Evolutionary conservation across 805 yeast species (phyloP).

Genomic region (Lachancea kluyveri): DNA sequence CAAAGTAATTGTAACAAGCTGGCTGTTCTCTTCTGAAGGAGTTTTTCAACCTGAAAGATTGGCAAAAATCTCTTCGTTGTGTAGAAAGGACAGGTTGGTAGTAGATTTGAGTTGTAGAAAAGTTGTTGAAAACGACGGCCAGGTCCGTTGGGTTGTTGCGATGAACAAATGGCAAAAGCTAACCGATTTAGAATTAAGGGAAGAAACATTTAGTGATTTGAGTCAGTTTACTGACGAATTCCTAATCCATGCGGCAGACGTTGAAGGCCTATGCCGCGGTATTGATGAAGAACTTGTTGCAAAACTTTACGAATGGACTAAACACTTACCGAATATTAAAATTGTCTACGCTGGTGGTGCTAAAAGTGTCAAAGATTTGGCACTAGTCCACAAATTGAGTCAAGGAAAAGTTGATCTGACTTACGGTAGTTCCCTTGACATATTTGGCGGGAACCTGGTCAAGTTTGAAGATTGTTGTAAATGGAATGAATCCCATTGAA

Average conservation of each 20-base stretch:
- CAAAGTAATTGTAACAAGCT: slow-evolving; percentile 88
- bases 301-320: slow-evolving; percentile 71
- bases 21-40: slow-evolving; percentile 58
- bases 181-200: slow-evolving; percentile 55
- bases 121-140: slow-evolving; percentile 20
- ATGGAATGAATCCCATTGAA: slow-evolving; percentile 51
- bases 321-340: slow-evolving; percentile 39
- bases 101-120: slow-evolving; percentile 84
- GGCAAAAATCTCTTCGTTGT: slow-evolving; percentile 38
- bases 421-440: slow-evolving; percentile 87
- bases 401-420: slow-evolving; percentile 85
- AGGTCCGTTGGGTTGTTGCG: slow-evolving; percentile 78
- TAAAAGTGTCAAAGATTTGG: slow-evolving; percentile 60
- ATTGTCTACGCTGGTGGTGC: slow-evolving; percentile 98
- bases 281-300: slow-evolving; percentile 75
- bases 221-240: slow-evolving; percentile 75
- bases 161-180: slow-evolving; percentile 96
- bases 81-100: slow-evolving; percentile 67
- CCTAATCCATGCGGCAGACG: slow-evolving; percentile 96
- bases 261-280: slow-evolving; percentile 93
- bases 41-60: slow-evolving; percentile 48
- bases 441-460: slow-evolving; percentile 86
- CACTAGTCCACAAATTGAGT: slow-evolving; percentile 60
- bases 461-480: slow-evolving; percentile 64
- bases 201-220: slow-evolving; percentile 47